A percentile compares a stretch with the other conserved stretches of the same genome.
phyloP scores from a whole-genome alignment of 2,329 filamentous ascomycete species.

The Boeremia lycopersici region DNA sequence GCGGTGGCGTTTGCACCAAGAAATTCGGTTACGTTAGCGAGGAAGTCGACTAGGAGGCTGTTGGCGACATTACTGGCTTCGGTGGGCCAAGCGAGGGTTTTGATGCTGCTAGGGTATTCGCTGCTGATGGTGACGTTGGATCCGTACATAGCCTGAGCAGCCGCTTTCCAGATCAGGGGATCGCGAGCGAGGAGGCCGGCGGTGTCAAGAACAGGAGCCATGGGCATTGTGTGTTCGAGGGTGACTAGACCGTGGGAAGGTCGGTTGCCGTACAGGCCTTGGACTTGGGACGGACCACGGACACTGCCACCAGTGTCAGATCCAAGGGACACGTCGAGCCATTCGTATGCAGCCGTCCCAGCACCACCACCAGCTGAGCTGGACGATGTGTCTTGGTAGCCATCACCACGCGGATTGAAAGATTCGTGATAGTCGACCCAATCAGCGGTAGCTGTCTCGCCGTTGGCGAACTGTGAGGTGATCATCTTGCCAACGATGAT shows the following conservation, averaged over 20 bases:
- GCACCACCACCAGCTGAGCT: conserved; percentile 57
- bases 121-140: conserved; percentile 52
- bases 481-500: conserved; percentile 56
- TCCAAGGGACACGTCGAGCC: conserved; percentile 58
- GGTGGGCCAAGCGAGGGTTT: conserved; percentile 52
- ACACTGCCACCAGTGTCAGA: conserved; percentile 59
- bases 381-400: conserved; percentile 54
- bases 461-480: conserved; percentile 54
- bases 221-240: conserved; percentile 57
- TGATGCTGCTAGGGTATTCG: conserved; percentile 51
- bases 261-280: conserved; percentile 59
- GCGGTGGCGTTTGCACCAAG: conserved; percentile 47
- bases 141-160: conserved; percentile 54
- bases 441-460: conserved; percentile 57
- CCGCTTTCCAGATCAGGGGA: conserved; percentile 51
- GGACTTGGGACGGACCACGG: conserved; percentile 54
- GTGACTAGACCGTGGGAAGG: conserved; percentile 55
- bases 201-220: conserved; percentile 56
- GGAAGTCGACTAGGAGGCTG: conserved; percentile 51
- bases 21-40: conserved; percentile 52
- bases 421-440: conserved; percentile 55
- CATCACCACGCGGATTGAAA: conserved; percentile 54
- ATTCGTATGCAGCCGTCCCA: conserved; percentile 53
- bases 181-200: conserved; percentile 55
- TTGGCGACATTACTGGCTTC: conserved; percentile 36